phyloP scores from a whole-genome alignment of 331 rosid genomes.

The Pyrus hybrid region DNA sequence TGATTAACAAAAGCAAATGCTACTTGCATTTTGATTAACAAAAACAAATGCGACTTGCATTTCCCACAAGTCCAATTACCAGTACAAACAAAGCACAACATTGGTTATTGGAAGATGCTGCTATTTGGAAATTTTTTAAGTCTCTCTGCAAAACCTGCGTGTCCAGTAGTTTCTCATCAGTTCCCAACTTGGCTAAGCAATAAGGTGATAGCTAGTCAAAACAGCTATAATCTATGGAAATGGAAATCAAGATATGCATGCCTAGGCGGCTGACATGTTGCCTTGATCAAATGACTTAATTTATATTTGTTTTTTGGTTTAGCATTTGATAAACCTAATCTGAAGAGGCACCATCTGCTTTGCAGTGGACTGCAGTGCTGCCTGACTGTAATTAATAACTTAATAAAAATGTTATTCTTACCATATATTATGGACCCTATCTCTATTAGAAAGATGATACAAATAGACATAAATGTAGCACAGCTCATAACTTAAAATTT shows the following conservation, averaged over 20 bases:
- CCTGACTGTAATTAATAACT: not conserved
- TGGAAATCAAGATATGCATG: not conserved
- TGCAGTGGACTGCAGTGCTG: not conserved
- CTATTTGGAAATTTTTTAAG: not conserved
- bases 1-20: not conserved
- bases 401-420: too few species aligned
- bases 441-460: too few species aligned
- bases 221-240: not conserved
- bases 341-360: not conserved
- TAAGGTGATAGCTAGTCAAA: not conserved
- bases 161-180: not conserved
- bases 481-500: too few species aligned
- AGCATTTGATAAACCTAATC: not conserved
- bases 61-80: not conserved
- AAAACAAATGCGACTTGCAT: not conserved
- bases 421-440: too few species aligned
- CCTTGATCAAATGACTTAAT: not conserved
- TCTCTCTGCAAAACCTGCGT: not conserved
- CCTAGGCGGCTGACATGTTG: not conserved
- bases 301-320: not conserved
- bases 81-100: not conserved
- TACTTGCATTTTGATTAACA: too few species aligned
- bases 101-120: not conserved
- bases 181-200: not conserved
- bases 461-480: too few species aligned